Conservation (phyloP, 257 asterid genomes). For the Scutellaria galericulata region DNA sequence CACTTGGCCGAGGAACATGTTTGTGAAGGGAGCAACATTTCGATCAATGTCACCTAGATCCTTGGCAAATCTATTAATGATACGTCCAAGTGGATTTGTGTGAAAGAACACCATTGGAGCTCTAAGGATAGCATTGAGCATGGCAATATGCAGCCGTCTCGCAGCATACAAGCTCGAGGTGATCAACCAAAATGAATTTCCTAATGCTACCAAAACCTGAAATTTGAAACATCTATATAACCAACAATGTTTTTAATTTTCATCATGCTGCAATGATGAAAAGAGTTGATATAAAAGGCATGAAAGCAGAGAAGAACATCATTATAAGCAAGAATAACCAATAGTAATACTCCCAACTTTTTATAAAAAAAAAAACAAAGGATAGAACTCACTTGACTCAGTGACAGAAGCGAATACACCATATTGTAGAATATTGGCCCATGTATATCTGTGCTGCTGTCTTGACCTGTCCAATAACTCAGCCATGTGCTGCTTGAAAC, state of each 20-base stretch:
- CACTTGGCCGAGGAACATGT: slow-evolving; percentile 81
- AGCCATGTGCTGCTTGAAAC: slow-evolving; percentile 94
- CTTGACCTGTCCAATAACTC: slow-evolving; percentile 79
- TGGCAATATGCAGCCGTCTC: slow-evolving; percentile 67
- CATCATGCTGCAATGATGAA: slow-evolving; percentile 26
- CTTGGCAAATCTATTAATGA: slow-evolving; percentile 93
- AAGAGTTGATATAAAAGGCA: not conserved
- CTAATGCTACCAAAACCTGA: slow-evolving; percentile 78
- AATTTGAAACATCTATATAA: slow-evolving; percentile 33
- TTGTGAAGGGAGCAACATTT: slow-evolving; percentile 74
- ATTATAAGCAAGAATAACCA: slow-evolving; percentile 11
- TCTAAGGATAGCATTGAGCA: slow-evolving; percentile 84
- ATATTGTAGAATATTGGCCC: slow-evolving; percentile 70
- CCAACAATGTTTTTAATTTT: slow-evolving; percentile 2
- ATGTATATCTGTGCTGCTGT: slow-evolving; percentile 44
- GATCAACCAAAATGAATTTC: slow-evolving; percentile 94
- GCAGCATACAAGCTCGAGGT: slow-evolving; percentile 93
- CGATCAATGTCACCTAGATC: slow-evolving; percentile 96
- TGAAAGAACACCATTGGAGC: slow-evolving; percentile 99
- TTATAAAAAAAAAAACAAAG: not conserved
- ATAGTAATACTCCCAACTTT: slow-evolving; percentile 2
- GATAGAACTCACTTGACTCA: slow-evolving; percentile 67
- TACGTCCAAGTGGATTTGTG: slow-evolving; percentile 92
- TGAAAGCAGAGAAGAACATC: slow-evolving; percentile 17
- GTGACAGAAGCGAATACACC: slow-evolving; percentile 69